Conservation (phyloP, 176 grass and related monocot species). For the Zoysia japonica region DNA sequence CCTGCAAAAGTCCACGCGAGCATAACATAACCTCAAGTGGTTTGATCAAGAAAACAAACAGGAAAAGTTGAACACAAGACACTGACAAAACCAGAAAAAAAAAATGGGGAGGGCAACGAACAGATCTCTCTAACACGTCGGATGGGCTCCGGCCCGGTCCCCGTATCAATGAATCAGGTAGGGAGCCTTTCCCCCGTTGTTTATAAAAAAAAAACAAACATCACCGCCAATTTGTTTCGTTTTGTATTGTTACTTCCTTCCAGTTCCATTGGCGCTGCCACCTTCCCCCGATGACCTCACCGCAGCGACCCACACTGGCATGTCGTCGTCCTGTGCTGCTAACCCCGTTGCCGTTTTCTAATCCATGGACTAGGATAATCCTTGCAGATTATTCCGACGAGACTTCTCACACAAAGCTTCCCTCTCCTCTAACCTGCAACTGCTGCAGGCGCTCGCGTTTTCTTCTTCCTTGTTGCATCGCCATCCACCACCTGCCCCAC, state of each 20-base stretch:
- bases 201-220: background rate
- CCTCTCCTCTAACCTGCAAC: no score
- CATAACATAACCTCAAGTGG: background rate
- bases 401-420: slow-evolving; percentile 31
- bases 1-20: slow-evolving; percentile 30
- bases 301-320: background rate
- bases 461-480: slow-evolving; percentile 8
- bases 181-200: no score
- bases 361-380: background rate
- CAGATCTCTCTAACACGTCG: background rate
- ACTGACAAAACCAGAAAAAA: slow-evolving; percentile 27
- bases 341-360: slow-evolving; percentile 25
- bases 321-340: slow-evolving; percentile 12
- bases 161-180: no score
- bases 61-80: background rate
- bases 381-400: background rate
- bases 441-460: no score
- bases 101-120: background rate
- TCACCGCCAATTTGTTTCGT: background rate
- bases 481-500: background rate
- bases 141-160: no score
- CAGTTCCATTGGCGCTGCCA: background rate
- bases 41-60: background rate
- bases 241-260: background rate
- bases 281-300: slow-evolving; percentile 30